Conservation (phyloP, 106 monocot genomes). For the Triglochin maritima region DNA sequence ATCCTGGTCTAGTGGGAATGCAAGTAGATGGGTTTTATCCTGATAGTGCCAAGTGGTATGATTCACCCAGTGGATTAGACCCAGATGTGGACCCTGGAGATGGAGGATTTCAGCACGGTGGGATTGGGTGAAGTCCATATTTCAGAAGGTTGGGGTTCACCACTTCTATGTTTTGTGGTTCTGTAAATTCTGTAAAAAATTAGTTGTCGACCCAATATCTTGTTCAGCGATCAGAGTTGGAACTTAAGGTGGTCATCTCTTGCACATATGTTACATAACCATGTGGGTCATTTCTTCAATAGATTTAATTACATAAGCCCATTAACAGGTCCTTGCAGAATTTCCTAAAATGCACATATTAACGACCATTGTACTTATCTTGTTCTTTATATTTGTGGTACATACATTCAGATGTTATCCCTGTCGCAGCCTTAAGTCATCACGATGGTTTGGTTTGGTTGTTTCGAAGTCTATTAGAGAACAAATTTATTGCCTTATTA, state of each 20-base stretch:
- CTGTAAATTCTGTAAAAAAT: slow-evolving; percentile 13
- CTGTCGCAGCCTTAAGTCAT: no score
- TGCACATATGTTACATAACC: background rate
- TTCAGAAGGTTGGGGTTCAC: background rate
- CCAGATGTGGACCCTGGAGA: slow-evolving; percentile 10
- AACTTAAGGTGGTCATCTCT: background rate
- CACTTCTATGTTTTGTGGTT: background rate
- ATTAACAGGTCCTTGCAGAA: background rate
- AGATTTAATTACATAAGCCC: background rate
- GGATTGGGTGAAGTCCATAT: slow-evolving; percentile 6
- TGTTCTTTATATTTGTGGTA: background rate
- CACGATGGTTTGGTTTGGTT: no score
- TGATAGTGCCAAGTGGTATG: slow-evolving; percentile 26
- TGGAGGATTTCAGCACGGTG: slow-evolving; percentile 22
- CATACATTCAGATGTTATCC: no score
- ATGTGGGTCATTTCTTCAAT: background rate
- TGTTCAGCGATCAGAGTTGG: background rate
- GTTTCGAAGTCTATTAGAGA: no score
- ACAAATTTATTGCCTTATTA: no score
- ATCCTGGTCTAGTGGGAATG: slow-evolving; percentile 53
- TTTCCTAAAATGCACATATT: background rate
- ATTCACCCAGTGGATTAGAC: slow-evolving; percentile 25
- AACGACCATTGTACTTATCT: background rate
- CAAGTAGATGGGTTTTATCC: slow-evolving; percentile 72
- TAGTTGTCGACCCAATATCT: background rate